Conservation (phyloP, 768 basidiomycete species). For the Candolleomyces eurysporus region DNA sequence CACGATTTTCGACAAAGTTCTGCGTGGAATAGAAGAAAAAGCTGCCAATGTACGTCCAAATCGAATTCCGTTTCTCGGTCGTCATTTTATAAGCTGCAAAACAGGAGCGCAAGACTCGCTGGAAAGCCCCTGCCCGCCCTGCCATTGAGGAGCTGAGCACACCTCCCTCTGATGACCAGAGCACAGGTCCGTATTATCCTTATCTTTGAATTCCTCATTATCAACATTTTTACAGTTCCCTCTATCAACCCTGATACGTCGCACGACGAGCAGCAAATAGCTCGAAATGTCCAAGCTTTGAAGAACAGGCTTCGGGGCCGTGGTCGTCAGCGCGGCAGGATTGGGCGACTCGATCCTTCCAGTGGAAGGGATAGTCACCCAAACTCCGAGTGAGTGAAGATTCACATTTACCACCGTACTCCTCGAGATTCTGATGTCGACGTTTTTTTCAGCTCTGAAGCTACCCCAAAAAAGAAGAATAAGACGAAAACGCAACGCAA, state of each 20-base stretch:
- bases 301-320: conserved; percentile 81
- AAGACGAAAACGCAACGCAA: conserved; percentile 80
- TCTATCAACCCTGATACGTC: conserved; percentile 40
- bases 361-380: conserved; percentile 61
- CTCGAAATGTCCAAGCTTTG: conserved; percentile 87
- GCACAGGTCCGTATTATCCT: conserved; percentile 43
- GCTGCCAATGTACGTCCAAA: conserved; percentile 54
- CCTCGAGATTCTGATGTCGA: conserved; percentile 1
- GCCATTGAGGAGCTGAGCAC: conserved; percentile 37
- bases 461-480: conserved; percentile 56
- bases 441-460: conserved; percentile 50
- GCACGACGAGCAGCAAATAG: conserved; percentile 86
- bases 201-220: conserved; percentile 25
- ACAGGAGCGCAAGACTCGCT: conserved; percentile 73
- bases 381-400: conserved; percentile 64
- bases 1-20: conserved; percentile 69
- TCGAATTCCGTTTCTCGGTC: background rate
- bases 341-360: conserved; percentile 46
- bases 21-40: conserved; percentile 72
- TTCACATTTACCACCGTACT: background rate
- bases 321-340: conserved; percentile 57
- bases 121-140: conserved; percentile 40
- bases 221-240: conserved; percentile 41
- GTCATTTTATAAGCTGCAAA: background rate
- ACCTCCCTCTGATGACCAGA: conserved; percentile 60